phyloP scores from a whole-genome alignment of 1,284 basidiomycete genomes.

The Inonotus obliquus region DNA sequence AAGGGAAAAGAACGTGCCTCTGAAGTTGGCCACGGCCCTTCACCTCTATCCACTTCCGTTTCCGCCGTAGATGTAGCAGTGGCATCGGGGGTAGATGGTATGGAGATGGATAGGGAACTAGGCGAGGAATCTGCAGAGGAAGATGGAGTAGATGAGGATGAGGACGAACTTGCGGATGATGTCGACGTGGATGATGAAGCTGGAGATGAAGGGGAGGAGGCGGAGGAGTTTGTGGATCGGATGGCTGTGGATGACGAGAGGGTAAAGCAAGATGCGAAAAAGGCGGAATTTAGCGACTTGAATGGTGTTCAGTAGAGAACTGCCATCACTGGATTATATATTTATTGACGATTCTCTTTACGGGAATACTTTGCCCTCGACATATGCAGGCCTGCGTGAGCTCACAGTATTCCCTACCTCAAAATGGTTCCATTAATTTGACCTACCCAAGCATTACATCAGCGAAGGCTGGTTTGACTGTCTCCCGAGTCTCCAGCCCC shows the following conservation, averaged over 20 bases:
- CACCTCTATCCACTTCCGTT: conserved; percentile 19
- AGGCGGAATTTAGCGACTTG: not conserved
- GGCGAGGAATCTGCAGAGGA: conserved; percentile 25
- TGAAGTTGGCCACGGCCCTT: conserved; percentile 26
- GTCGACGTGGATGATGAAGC: conserved; percentile 21
- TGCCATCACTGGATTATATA: not conserved
- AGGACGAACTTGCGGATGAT: conserved; percentile 32
- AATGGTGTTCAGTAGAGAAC: not conserved
- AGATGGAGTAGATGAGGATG: conserved; percentile 21
- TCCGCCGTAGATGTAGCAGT: conserved; percentile 18
- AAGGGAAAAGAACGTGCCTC: conserved; percentile 26
- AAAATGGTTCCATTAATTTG: too few species aligned
- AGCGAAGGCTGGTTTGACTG: too few species aligned
- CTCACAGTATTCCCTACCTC: too few species aligned
- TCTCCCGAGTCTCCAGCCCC: too few species aligned
- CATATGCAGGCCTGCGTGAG: too few species aligned
- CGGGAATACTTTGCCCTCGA: too few species aligned
- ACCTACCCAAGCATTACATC: too few species aligned
- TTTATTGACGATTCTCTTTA: not conserved
- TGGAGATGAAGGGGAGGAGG: conserved; percentile 24
- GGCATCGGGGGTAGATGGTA: conserved; percentile 22
- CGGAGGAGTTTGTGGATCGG: conserved; percentile 27
- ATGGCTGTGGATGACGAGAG: conserved; percentile 35
- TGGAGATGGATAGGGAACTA: conserved; percentile 24
- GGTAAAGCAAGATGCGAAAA: not conserved